Evolutionary conservation across 169 alveolate species (phyloP).

Genomic region (Eimeria tenella): DNA sequence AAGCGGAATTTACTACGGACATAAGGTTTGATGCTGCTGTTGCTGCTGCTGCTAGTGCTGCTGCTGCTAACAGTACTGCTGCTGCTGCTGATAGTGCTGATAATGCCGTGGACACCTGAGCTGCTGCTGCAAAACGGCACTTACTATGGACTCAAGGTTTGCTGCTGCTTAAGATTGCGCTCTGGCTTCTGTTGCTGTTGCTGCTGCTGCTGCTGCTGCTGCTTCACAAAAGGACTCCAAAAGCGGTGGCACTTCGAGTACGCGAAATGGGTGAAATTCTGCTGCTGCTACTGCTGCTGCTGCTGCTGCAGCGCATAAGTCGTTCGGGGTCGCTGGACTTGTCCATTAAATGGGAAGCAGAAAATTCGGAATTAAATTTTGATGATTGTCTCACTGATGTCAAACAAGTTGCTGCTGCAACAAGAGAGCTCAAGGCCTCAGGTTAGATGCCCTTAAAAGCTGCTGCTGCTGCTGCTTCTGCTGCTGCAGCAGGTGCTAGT

Average conservation of each 20-base stretch:
- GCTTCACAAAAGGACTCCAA: too few relatives aligned
- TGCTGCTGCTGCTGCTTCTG: too few relatives aligned
- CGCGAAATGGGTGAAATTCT: background rate
- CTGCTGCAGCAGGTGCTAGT: too few relatives aligned
- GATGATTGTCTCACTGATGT: background rate
- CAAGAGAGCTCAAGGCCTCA: constrained; percentile 3
- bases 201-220: too few relatives aligned
- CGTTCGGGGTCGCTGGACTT: constrained; percentile 27
- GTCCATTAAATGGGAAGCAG: constrained; percentile 24
- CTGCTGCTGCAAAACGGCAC: constrained; percentile 4
- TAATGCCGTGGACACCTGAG: constrained; percentile 4
- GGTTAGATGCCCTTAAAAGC: background rate
- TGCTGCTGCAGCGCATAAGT: constrained; percentile 9
- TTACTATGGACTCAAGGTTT: constrained; percentile 37
- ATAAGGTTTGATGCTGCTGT: background rate
- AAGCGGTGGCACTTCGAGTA: too few relatives aligned
- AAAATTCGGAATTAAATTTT: background rate
- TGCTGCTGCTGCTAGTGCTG: background rate
- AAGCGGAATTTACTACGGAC: too few relatives aligned
- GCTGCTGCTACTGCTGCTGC: background rate
- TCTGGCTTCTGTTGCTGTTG: background rate
- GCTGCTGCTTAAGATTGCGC: background rate
- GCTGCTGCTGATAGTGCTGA: background rate
- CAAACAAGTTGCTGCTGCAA: background rate
- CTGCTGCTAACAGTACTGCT: background rate